Evolutionary conservation across 2,329 filamentous ascomycete genomes (phyloP).

Genomic region (Aaosphaeria pasadenensis): DNA sequence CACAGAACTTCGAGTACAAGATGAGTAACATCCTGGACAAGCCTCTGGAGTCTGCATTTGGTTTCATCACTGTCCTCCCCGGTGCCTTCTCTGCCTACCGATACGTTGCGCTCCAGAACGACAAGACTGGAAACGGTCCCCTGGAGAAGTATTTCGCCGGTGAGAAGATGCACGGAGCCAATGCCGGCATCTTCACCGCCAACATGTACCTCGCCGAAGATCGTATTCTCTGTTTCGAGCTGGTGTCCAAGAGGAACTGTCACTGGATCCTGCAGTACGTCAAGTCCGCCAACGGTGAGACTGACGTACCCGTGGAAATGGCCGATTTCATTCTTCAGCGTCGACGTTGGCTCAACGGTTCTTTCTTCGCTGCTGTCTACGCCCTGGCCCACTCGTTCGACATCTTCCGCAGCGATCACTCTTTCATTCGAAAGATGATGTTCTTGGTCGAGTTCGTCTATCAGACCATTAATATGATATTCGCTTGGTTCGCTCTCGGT

Average conservation of each 20-base stretch:
- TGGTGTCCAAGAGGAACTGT: conserved; percentile 95
- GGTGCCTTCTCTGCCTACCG: conserved; percentile 99
- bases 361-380: conserved; percentile 97
- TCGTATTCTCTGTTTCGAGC: conserved; percentile 97
- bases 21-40: conserved; percentile 99
- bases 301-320: conserved; percentile 91
- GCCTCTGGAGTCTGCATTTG: conserved; percentile 93
- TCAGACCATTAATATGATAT: conserved; percentile 94
- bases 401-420: conserved; percentile 91
- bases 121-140: conserved; percentile 89
- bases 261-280: conserved; percentile 98
- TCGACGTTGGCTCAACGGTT: conserved; percentile 95
- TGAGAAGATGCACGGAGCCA: conserved; percentile 90
- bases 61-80: conserved; percentile 94
- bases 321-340: conserved; percentile 94
- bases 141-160: conserved; percentile 96
- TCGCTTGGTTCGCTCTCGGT: conserved; percentile 96
- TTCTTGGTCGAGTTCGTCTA: conserved; percentile 92
- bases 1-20: conserved; percentile 99
- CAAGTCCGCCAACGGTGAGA: conserved; percentile 95
- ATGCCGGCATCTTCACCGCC: conserved; percentile 93
- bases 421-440: conserved; percentile 79
- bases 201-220: conserved; percentile 99
- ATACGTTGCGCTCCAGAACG: conserved; percentile 91
- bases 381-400: conserved; percentile 93